A percentile compares a stretch with the other conserved stretches of the same genome.
phyloP scores from a whole-genome alignment of 2,329 filamentous ascomycete genomes.

The Phaeophleospora eucalypticola region DNA sequence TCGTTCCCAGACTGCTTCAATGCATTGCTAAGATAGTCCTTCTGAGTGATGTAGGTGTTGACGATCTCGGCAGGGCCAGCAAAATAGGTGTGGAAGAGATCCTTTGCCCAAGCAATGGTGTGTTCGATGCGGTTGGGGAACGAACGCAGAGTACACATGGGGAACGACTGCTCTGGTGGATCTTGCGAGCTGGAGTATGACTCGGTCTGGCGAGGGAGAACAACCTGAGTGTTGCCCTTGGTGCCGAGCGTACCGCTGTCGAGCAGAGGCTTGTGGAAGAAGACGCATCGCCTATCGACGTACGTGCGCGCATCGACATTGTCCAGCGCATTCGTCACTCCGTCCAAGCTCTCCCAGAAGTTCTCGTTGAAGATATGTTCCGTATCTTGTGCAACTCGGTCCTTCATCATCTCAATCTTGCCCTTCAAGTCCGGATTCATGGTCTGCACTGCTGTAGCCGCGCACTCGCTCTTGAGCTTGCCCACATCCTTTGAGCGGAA shows the following conservation, averaged over 20 bases:
- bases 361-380: constrained; percentile 91
- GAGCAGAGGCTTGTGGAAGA: constrained; percentile 94
- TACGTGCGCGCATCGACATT: constrained; percentile 97
- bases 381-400: constrained; percentile 86
- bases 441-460: constrained; percentile 78
- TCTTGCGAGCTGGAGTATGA: constrained; percentile 97
- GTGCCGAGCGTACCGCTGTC: constrained; percentile 98
- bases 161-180: constrained; percentile 96
- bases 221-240: constrained; percentile 96
- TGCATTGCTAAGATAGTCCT: constrained; percentile 81
- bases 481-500: constrained; percentile 94
- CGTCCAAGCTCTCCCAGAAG: constrained; percentile 84
- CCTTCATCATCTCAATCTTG: constrained; percentile 80
- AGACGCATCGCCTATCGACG: constrained; percentile 91
- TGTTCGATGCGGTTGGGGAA: constrained; percentile 99
- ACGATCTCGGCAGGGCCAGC: constrained; percentile 90
- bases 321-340: constrained; percentile 94
- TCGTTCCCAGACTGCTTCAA: constrained; percentile 93
- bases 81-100: constrained; percentile 91
- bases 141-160: constrained; percentile 95
- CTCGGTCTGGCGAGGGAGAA: constrained; percentile 85
- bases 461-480: constrained; percentile 92
- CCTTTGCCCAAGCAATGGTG: constrained; percentile 96
- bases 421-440: constrained; percentile 94
- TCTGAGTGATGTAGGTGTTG: constrained; percentile 82